Evolutionary conservation across 78 protist genomes (phyloP).

Genomic region (Cavenderia fasciculata): DNA sequence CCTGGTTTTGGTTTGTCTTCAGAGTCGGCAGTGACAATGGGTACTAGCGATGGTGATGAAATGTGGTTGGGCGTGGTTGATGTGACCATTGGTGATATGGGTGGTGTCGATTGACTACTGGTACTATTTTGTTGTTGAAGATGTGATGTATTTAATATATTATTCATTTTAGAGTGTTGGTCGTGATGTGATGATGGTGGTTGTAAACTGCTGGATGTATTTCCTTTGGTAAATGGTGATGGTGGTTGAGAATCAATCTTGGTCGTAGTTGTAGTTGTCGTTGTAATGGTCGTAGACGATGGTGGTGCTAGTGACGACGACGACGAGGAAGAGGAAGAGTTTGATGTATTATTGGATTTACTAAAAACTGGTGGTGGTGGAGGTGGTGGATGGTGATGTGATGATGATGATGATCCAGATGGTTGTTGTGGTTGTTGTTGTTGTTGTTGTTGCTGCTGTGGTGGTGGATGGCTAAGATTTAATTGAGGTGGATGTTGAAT

Average conservation of each 20-base stretch:
- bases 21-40: conserved; percentile 28
- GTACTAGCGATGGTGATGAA: conserved; percentile 8
- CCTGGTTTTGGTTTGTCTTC: conserved; percentile 18
- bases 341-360: too few species aligned
- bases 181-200: too few species aligned
- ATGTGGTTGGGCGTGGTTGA: not conserved
- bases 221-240: not conserved
- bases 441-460: not conserved
- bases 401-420: not conserved
- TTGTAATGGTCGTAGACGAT: not conserved
- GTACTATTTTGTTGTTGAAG: not conserved
- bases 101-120: conserved; percentile 60
- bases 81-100: conserved; percentile 33
- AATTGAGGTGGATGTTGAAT: not conserved
- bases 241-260: not conserved
- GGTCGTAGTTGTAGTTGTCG: not conserved
- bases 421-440: not conserved
- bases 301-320: not conserved
- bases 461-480: not conserved
- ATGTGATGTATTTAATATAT: too few species aligned
- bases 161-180: too few species aligned
- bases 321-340: not conserved
- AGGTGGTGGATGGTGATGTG: too few species aligned
- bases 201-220: conserved; percentile 6
- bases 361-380: too few species aligned